phyloP scores from a whole-genome alignment of 441 rosid genomes.

The Jatropha multifida region DNA sequence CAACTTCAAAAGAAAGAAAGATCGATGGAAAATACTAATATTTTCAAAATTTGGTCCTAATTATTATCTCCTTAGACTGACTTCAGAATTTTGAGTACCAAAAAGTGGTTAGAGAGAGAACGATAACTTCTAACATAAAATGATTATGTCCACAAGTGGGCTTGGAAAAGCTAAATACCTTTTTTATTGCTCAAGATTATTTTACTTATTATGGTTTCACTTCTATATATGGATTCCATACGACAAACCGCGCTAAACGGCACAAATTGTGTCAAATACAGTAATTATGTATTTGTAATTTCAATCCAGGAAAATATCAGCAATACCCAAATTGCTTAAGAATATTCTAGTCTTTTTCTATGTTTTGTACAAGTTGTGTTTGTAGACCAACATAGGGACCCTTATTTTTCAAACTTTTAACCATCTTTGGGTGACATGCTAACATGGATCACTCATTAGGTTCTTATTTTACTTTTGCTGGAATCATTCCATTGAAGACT shows the following conservation, averaged over 20 bases:
- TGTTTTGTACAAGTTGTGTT: no score
- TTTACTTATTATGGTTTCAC: background rate
- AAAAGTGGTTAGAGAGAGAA: conserved; percentile 22
- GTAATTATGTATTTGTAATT: no score
- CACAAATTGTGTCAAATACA: no score
- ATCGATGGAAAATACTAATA: background rate
- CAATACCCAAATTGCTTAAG: no score
- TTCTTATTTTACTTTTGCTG: conserved; percentile 17
- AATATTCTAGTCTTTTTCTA: no score
- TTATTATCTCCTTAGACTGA: conserved; percentile 29
- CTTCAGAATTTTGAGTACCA: conserved; percentile 26
- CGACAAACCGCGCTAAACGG: no score
- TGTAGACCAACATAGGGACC: conserved; percentile 38
- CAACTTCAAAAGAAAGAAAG: background rate
- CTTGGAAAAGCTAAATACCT: conserved; percentile 34
- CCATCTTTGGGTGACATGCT: conserved; percentile 52
- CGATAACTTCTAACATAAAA: conserved; percentile 49
- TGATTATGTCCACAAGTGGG: conserved; percentile 82
- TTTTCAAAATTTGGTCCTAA: conserved; percentile 19
- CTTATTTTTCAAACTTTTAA: conserved; percentile 37
- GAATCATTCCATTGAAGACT: conserved; percentile 33
- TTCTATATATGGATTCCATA: no score
- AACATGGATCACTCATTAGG: conserved; percentile 62
- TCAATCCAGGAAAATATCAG: no score
- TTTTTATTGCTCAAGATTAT: conserved; percentile 19